These are phyloP conservation scores for Exophiala alcalophila DNA, from an alignment of 2,329 filamentous ascomycete genomes.

Conservation along the genomic window DNA sequence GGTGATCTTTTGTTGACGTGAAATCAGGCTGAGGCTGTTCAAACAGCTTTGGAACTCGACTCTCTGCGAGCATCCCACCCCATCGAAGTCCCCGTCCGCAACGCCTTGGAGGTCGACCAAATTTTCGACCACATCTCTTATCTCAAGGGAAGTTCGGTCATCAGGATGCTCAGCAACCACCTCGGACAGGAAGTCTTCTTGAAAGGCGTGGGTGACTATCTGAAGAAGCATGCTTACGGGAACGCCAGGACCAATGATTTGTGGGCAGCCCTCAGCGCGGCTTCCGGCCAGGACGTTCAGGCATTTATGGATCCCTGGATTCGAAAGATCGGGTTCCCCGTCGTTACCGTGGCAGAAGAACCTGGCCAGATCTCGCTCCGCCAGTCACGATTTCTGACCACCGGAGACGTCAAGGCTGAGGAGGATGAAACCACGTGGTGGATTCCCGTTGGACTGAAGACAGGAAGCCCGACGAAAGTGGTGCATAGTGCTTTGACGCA, in stretches of 20 bases:
- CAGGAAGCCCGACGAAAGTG: constrained; percentile 63
- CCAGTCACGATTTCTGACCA: constrained; percentile 86
- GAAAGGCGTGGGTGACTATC: constrained; percentile 82
- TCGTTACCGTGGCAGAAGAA: constrained; percentile 81
- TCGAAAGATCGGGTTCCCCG: constrained; percentile 88
- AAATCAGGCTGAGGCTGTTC: constrained; percentile 76
- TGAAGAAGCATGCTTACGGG: constrained; percentile 79
- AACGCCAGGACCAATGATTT: constrained; percentile 89
- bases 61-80: constrained; percentile 88
- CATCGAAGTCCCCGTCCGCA: constrained; percentile 90
- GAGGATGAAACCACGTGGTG: constrained; percentile 95
- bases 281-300: constrained; percentile 81
- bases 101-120: constrained; percentile 94
- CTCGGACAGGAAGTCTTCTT: constrained; percentile 86
- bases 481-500: constrained; percentile 66
- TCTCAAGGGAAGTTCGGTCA: constrained; percentile 90
- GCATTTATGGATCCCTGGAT: constrained; percentile 94
- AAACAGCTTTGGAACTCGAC: constrained; percentile 86
- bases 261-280: constrained; percentile 83
- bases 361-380: constrained; percentile 75
- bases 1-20: constrained; percentile 38
- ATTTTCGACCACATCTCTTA: constrained; percentile 98
- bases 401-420: constrained; percentile 83
- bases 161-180: constrained; percentile 92
- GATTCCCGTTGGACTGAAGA: constrained; percentile 83